Evolutionary conservation across 768 basidiomycete species (phyloP).

Genomic region (Tubosaeta brunneosetosa): DNA sequence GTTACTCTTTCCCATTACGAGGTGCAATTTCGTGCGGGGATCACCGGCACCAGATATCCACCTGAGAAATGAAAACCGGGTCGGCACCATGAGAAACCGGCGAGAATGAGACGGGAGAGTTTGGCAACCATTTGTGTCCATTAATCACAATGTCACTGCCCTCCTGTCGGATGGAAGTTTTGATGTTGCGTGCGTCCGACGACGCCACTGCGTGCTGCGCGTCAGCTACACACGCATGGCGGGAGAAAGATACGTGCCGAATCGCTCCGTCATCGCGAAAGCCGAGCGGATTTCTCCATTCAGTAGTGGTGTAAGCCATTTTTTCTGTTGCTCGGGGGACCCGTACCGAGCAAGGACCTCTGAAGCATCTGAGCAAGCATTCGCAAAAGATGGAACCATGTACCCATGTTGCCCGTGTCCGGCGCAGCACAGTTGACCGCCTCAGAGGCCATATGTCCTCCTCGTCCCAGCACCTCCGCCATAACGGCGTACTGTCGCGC

Average conservation of each 20-base stretch:
- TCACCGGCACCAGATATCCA: conserved; percentile 98
- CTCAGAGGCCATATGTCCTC: conserved; percentile 77
- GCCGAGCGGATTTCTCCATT: conserved; percentile 92
- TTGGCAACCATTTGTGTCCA: conserved; percentile 86
- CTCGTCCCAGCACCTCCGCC: conserved; percentile 91
- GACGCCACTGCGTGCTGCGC: conserved; percentile 56
- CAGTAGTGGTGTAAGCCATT: conserved; percentile 83
- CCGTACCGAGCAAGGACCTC: conserved; percentile 97
- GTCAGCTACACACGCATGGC: conserved; percentile 9
- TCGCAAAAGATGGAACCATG: not conserved
- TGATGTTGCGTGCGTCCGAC: conserved; percentile 93
- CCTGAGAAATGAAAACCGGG: conserved; percentile 39
- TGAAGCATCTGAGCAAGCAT: conserved; percentile 29
- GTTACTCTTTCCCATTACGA: conserved; percentile 95
- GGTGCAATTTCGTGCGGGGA: conserved; percentile 81
- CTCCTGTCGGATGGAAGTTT: conserved; percentile 77
- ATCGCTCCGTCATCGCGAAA: conserved; percentile 96
- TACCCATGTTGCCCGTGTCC: conserved; percentile 98
- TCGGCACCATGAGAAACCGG: conserved; percentile 11
- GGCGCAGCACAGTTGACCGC: conserved; percentile 92
- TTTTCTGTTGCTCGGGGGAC: conserved; percentile 83
- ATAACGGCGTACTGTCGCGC: conserved; percentile 84
- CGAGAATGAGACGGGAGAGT: not conserved
- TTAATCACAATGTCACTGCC: conserved; percentile 89
- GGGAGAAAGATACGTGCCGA: conserved; percentile 42